Evolutionary conservation across 2,329 filamentous ascomycete genomes (phyloP).

Genomic region (Monilinia aucupariae): DNA sequence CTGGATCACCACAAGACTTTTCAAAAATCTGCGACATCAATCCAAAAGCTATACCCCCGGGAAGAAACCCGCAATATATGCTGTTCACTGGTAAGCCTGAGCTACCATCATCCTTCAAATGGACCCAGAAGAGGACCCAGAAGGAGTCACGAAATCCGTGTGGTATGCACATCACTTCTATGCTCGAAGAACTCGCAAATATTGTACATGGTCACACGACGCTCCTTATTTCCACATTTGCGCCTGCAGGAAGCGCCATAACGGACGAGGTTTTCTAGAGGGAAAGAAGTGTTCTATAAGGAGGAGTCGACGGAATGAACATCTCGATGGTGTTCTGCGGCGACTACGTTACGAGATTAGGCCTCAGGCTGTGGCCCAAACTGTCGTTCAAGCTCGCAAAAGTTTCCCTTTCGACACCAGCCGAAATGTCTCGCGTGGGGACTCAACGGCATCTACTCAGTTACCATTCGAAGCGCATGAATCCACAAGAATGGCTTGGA

Average conservation of each 20-base stretch:
- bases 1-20: not conserved
- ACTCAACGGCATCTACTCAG: not conserved
- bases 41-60: not conserved
- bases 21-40: not conserved
- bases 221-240: slow-evolving; percentile 3
- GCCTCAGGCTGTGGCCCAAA: not conserved
- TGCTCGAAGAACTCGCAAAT: slow-evolving; percentile 1
- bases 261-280: not conserved
- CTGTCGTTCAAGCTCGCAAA: not conserved
- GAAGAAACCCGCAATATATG: not conserved
- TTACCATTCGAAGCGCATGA: not conserved
- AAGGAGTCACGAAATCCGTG: not conserved
- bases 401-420: not conserved
- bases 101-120: not conserved
- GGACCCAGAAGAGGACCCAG: not conserved
- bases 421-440: not conserved
- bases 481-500: not conserved
- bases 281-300: not conserved
- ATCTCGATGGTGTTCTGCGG: not conserved
- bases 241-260: not conserved
- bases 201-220: not conserved
- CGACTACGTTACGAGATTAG: not conserved
- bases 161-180: not conserved
- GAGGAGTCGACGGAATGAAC: not conserved
- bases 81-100: not conserved